Base-by-base conservation (phyloP, 441 rosid species). In the Codiaeum variegatum region DNA sequence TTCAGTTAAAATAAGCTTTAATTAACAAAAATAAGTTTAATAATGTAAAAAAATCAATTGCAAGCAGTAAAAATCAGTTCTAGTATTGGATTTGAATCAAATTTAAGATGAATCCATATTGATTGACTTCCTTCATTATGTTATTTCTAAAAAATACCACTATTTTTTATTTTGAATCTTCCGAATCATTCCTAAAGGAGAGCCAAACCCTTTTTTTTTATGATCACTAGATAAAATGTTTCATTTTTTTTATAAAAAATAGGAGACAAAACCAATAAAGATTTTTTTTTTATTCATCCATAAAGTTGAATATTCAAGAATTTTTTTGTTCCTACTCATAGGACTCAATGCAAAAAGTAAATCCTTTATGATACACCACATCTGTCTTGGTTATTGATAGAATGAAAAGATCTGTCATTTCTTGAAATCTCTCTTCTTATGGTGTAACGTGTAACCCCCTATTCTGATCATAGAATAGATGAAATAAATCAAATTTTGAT, bases 31-130 rank as follows among this genome's bases (percentile, higher is more conserved):
- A n/a, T n/a, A n/a, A n/a, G n/a, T n/a, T n/a, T n/a, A n/a, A n/a
- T n/a, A n/a, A n/a, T n/a, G n/a, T n/a, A n/a, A n/a, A n/a, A n/a
- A n/a, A n/a, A n/a, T n/a, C n/a, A n/a, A n/a, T n/a, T n/a, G n/a
- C n/a, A n/a, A n/a, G n/a, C n/a, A n/a, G n/a, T n/a, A n/a, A n/a
- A n/a, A n/a, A n/a, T n/a, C n/a, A n/a, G n/a, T n/a, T n/a, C n/a
- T n/a, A n/a, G n/a, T n/a, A n/a, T n/a, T n/a, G n/a, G n/a, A 32
- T 32, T 32, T 32, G 36, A 32, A 32, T 32, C 2, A 32, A 5
- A 32, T 71, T 71, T 71, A 55, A 7, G 59, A 28, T 71, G 49
- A 72, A 72, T 72, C 32, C 42, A 72, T 63, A 72, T 54, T 52
- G 52, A 73, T 73, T 56, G 18, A 66, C 18, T 8, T 34, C 28